Conservation (phyloP, 495 filamentous ascomycete genomes). For the Diplogelasinospora grovesii region DNA sequence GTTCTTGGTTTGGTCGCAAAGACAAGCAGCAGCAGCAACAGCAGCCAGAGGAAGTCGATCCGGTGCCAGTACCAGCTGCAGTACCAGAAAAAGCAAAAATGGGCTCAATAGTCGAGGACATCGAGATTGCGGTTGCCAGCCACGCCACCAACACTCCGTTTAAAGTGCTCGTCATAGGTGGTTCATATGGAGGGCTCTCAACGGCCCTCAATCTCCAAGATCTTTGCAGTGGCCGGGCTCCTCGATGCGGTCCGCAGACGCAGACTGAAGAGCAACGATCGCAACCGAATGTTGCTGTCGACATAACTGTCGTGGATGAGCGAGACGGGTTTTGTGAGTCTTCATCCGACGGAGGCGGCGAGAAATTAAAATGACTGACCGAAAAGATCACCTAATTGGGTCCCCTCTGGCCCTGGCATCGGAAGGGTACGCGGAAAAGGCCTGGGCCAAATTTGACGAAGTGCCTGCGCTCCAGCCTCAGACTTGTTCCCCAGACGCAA, state of each 20-base stretch:
- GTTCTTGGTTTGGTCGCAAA: too few relatives aligned
- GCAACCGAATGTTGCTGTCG: constrained; percentile 42
- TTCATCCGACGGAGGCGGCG: background rate
- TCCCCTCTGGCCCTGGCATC: constrained; percentile 56
- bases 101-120: constrained; percentile 6
- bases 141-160: constrained; percentile 15
- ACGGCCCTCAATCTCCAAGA: constrained; percentile 55
- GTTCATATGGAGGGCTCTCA: constrained; percentile 59
- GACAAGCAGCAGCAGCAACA: background rate
- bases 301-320: constrained; percentile 64
- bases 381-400: constrained; percentile 55
- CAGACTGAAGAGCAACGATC: constrained; percentile 14
- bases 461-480: constrained; percentile 50
- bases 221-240: constrained; percentile 39
- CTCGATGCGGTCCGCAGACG: constrained; percentile 17
- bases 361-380: constrained; percentile 1
- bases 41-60: background rate
- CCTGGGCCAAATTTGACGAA: constrained; percentile 45
- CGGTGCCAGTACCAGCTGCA: too few relatives aligned
- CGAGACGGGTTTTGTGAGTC: constrained; percentile 61
- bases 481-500: constrained; percentile 11
- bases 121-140: background rate
- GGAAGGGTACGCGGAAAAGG: constrained; percentile 49
- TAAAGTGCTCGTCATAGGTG: constrained; percentile 51
- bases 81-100: constrained; percentile 4